A percentile compares a stretch with the other conserved stretches of the same genome.
Evolutionary conservation across 1,139 yeast species (phyloP).

Genomic region (Geotrichum klebahnii): DNA sequence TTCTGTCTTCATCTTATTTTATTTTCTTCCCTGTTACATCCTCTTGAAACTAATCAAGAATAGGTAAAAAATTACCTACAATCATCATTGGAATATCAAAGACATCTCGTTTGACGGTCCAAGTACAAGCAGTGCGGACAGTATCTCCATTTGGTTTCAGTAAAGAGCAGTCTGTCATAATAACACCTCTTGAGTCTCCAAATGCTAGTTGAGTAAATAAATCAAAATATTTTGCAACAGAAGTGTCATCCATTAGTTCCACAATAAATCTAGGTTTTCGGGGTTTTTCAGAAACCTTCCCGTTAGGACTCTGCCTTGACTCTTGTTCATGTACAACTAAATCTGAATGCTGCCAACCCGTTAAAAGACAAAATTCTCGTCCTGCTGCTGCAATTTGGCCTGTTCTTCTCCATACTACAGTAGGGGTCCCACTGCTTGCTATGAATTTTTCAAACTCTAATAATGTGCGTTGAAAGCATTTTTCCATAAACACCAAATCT

Average conservation of each 20-base stretch:
- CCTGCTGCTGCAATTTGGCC: conserved; percentile 95
- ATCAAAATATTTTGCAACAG: conserved; percentile 82
- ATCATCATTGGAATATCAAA: conserved; percentile 95
- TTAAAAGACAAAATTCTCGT: conserved; percentile 77
- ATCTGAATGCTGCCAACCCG: conserved; percentile 57
- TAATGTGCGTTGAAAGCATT: conserved; percentile 85
- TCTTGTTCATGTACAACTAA: conserved; percentile 41
- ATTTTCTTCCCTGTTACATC: not conserved
- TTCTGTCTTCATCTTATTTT: not conserved
- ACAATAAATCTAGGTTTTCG: conserved; percentile 60
- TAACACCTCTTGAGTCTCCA: conserved; percentile 82
- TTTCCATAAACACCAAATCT: conserved; percentile 89
- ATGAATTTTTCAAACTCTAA: conserved; percentile 81
- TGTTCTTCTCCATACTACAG: conserved; percentile 89
- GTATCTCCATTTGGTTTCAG: conserved; percentile 50
- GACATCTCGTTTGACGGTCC: conserved; percentile 86
- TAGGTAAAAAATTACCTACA: conserved; percentile 54
- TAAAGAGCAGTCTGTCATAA: conserved; percentile 80
- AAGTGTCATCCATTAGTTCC: conserved; percentile 80
- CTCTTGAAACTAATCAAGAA: conserved; percentile 17
- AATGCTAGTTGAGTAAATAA: conserved; percentile 81
- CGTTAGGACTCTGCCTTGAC: not conserved
- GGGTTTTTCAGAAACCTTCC: not conserved
- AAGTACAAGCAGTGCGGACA: conserved; percentile 73
- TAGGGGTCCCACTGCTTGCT: conserved; percentile 83